These are phyloP conservation scores for Tetrahymena borealis DNA, from an alignment of 73 alveolate species.

Conservation along the genomic window DNA sequence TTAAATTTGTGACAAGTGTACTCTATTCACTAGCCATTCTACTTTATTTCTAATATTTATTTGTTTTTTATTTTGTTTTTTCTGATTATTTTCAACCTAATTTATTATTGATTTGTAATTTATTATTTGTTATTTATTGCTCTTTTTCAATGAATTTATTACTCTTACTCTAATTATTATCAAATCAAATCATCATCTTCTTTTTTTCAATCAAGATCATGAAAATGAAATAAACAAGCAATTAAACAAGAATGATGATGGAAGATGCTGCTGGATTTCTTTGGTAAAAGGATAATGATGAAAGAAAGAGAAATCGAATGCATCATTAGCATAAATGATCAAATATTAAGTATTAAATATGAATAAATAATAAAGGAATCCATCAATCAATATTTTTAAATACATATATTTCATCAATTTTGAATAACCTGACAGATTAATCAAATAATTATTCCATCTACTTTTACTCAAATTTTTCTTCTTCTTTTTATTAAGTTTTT, in stretches of 20 bases:
- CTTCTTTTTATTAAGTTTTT: not conserved
- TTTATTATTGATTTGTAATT: not conserved
- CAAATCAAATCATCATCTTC: not conserved
- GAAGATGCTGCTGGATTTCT: not conserved
- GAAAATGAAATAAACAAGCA: not conserved
- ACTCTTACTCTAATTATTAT: not conserved
- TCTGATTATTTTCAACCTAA: not conserved
- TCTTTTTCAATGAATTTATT: not conserved
- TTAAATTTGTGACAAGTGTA: constrained; percentile 24
- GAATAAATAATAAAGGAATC: too few relatives aligned
- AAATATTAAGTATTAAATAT: too few relatives aligned
- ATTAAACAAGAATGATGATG: not conserved
- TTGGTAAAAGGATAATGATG: too few relatives aligned
- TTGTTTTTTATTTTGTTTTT: not conserved
- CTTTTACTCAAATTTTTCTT: not conserved
- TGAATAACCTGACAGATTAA: not conserved
- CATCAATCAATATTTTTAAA: too few relatives aligned
- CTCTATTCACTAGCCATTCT: not conserved
- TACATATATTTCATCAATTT: not conserved
- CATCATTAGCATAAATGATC: too few relatives aligned
- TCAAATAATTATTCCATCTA: not conserved
- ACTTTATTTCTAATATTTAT: not conserved
- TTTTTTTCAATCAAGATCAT: too few relatives aligned
- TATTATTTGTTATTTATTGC: not conserved
- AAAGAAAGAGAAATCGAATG: too few relatives aligned